Conservation (phyloP, 441 rosid species). For the Isatis lusitanica region DNA sequence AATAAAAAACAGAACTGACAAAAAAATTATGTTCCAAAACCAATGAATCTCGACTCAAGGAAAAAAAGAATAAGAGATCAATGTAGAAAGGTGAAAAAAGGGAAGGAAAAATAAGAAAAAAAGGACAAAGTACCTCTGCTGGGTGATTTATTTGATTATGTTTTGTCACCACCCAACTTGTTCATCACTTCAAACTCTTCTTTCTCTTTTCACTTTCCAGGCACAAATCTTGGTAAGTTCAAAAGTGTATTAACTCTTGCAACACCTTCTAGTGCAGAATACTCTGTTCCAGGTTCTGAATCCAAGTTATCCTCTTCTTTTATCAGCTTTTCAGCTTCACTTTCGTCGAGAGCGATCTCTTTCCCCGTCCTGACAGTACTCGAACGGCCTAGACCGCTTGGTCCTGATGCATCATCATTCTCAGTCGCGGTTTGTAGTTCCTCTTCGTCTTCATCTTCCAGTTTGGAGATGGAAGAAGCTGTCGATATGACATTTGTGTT, state of each 20-base stretch:
- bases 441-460: conserved; percentile 42
- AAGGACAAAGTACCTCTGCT: conserved; percentile 29
- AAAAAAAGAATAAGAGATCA: conserved; percentile 32
- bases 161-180: conserved; percentile 20
- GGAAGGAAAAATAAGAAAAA: background rate
- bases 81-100: conserved; percentile 11
- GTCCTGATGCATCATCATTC: conserved; percentile 32
- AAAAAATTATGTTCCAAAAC: conserved; percentile 32
- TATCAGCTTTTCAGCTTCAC: conserved; percentile 44
- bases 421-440: conserved; percentile 32
- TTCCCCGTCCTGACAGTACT: conserved; percentile 44
- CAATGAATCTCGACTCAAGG: conserved; percentile 22
- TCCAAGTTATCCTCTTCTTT: conserved; percentile 46
- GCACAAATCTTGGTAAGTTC: conserved; percentile 81
- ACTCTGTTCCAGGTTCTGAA: conserved; percentile 53
- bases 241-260: conserved; percentile 84
- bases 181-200: conserved; percentile 27
- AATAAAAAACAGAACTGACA: conserved; percentile 27
- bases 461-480: conserved; percentile 46
- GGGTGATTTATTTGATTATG: conserved; percentile 17
- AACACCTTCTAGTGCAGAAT: conserved; percentile 95
- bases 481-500: conserved; percentile 40
- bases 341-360: conserved; percentile 45
- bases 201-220: conserved; percentile 44
- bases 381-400: conserved; percentile 39